Base-by-base conservation (phyloP, 2,329 filamentous ascomycete genomes). In the Dichotomopilus funicola region DNA sequence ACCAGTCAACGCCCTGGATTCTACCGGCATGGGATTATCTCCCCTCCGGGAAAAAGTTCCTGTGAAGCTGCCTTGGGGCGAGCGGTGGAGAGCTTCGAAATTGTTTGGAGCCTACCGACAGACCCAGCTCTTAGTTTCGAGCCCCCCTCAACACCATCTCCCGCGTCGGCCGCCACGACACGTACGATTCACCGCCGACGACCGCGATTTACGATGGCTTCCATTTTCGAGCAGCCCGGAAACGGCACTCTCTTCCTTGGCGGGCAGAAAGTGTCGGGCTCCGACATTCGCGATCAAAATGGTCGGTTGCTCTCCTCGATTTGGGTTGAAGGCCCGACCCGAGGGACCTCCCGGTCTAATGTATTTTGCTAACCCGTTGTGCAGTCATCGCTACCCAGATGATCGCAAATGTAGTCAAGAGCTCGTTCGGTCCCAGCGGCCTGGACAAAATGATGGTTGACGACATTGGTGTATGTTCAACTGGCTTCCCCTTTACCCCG, bases 381-480 rank as follows among this genome's bases (percentile, higher is more conserved):
- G 48, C 34, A 91, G 94, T 97, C 49, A 83, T 91, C 64, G 94
- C 94, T 64, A 97, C 94, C 46, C 91, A 96, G 72, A 91, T 92
- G 57, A 97, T 99, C 68, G 88, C 94, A 67, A 99, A 97, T 84
- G 91, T 99, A 58, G 91, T 99, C 73, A 97, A 96, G 79, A 96
- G 89, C 74, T 99, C 94, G 12, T 99, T 99, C 70, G 94, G 94
- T 54, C 94, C 94, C 51, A 96, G 90, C 60, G 94, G 94, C 49
- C 82, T 99, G 63, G 94, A 99, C 73, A 99, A 99, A 83, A 99
- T 99, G 94, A 97, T 99, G 94, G 94, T 99, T 66, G 94, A 99
- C 76, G 94, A 99, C 71, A 97, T 99, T 72, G 94, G 94, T 69
- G 87, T 90, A 82, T 66, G 85, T 56, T 27, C 13, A 40, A 42